A percentile compares a stretch with the other conserved stretches of the same genome.
Evolutionary conservation across 352 stramenopile genomes (phyloP).

Genomic region (Globisporangium viniferum): DNA sequence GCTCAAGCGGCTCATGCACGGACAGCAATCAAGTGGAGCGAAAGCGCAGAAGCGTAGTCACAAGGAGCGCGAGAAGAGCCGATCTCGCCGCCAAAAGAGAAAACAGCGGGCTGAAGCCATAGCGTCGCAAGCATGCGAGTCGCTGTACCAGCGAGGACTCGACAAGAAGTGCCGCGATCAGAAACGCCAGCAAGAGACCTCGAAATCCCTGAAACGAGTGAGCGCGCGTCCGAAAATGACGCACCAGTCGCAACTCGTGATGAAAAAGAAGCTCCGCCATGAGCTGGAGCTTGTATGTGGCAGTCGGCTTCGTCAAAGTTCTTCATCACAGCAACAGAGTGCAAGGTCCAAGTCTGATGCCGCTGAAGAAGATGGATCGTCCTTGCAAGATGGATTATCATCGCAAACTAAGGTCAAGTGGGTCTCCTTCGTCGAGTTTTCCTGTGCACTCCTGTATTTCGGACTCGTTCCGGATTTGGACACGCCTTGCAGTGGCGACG

Average conservation of each 20-base stretch:
- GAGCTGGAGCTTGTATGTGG: conserved; percentile 34
- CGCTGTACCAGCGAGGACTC: conserved; percentile 44
- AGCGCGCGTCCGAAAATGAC: conserved; percentile 34
- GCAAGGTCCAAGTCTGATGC: background rate
- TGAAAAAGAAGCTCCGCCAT: conserved; percentile 35
- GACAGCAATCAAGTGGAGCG: background rate
- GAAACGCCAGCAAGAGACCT: conserved; percentile 23
- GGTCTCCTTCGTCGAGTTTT: conserved; percentile 51
- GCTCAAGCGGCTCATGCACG: conserved; percentile 27
- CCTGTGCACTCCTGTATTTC: conserved; percentile 55
- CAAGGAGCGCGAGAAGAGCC: conserved; percentile 18
- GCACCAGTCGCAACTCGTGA: conserved; percentile 30
- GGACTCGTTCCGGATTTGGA: conserved; percentile 42
- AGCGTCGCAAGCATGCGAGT: conserved; percentile 41
- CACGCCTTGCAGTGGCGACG: conserved; percentile 29
- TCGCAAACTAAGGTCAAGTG: background rate
- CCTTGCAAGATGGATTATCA: background rate
- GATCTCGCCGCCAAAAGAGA: conserved; percentile 12
- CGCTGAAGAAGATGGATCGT: background rate
- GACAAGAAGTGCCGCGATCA: conserved; percentile 35
- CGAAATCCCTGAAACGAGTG: conserved; percentile 15
- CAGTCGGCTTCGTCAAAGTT: background rate
- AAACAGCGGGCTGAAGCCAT: conserved; percentile 12
- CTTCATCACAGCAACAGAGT: background rate
- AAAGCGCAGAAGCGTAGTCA: conserved; percentile 1